These are phyloP conservation scores for Diaporthe citrichinensis DNA, from an alignment of 2,329 filamentous ascomycete genomes.

Conservation along the genomic window DNA sequence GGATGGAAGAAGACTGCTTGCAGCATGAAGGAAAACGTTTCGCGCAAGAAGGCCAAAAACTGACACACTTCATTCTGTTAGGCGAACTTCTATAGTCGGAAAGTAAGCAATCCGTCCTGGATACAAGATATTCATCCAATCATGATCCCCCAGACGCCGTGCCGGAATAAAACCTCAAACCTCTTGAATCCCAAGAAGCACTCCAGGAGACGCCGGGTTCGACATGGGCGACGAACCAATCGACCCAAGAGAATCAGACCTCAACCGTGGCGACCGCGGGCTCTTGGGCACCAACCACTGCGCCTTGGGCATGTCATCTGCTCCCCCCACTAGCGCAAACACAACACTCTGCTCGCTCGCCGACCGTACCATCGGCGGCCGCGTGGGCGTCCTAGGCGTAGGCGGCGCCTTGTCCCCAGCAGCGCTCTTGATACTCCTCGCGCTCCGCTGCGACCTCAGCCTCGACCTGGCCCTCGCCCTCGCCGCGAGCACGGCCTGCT, in stretches of 20 bases:
- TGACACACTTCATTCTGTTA: neutral
- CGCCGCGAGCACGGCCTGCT: constrained; percentile 2
- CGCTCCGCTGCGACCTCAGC: neutral
- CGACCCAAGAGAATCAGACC: constrained; percentile 2
- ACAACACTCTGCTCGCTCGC: constrained; percentile 9
- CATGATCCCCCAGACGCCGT: neutral
- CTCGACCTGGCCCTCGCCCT: neutral
- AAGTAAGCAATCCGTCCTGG: neutral
- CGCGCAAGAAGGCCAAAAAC: neutral
- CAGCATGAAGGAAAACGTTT: neutral
- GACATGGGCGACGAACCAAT: constrained; percentile 15
- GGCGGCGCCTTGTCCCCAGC: neutral
- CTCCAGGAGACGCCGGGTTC: constrained; percentile 17
- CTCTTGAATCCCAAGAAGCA: constrained; percentile 11
- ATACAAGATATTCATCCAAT: neutral
- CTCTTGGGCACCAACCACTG: constrained; percentile 33
- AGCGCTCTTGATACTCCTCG: neutral
- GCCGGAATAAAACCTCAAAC: neutral
- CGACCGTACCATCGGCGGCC: neutral
- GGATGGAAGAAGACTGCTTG: neutral
- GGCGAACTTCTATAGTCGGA: neutral
- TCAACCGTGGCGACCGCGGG: constrained; percentile 13
- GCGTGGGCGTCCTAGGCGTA: neutral
- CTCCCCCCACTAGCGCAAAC: constrained; percentile 5
- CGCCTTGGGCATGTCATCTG: constrained; percentile 16